These are phyloP conservation scores for Penicillium simplicissimum DNA, from an alignment of 495 filamentous ascomycete species.

Conservation along the genomic window DNA sequence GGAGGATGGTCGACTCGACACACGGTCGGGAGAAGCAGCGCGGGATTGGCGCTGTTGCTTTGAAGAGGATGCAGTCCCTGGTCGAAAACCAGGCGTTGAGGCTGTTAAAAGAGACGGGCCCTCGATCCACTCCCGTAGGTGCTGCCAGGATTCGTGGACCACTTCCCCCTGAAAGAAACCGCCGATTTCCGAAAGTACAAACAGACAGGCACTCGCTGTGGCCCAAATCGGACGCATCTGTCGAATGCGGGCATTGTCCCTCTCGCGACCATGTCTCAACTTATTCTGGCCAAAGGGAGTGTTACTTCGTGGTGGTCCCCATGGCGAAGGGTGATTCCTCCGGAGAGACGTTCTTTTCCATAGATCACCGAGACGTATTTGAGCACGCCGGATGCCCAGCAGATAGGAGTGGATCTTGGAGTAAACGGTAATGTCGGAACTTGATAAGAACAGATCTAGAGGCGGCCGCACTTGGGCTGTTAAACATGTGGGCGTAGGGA, in stretches of 20 bases:
- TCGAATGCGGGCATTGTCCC: slow-evolving; percentile 57
- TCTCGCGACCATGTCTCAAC: slow-evolving; percentile 55
- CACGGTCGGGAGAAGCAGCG: slow-evolving; percentile 1
- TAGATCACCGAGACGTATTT: slow-evolving; percentile 75
- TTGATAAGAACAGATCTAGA: slow-evolving; percentile 81
- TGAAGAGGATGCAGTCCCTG: slow-evolving; percentile 39
- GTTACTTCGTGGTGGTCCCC: slow-evolving; percentile 61
- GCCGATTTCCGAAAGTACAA: slow-evolving; percentile 82
- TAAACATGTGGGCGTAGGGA: slow-evolving; percentile 72
- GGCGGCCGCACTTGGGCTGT: slow-evolving; percentile 75
- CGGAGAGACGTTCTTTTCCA: slow-evolving; percentile 82
- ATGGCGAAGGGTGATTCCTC: slow-evolving; percentile 70
- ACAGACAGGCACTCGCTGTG: slow-evolving; percentile 75
- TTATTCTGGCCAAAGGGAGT: slow-evolving; percentile 56
- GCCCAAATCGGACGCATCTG: slow-evolving; percentile 84
- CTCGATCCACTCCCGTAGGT: slow-evolving; percentile 61
- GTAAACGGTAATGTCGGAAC: slow-evolving; percentile 73
- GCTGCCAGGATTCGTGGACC: slow-evolving; percentile 71
- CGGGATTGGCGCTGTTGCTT: slow-evolving; percentile 19
- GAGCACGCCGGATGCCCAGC: slow-evolving; percentile 75
- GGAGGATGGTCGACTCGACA: slow-evolving; percentile 12
- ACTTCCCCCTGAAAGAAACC: slow-evolving; percentile 90
- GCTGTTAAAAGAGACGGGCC: slow-evolving; percentile 17
- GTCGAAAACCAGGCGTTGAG: slow-evolving; percentile 36
- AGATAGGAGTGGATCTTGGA: slow-evolving; percentile 85